phyloP scores from a whole-genome alignment of 768 basidiomycete genomes.

The Boletellus ananiceps region DNA sequence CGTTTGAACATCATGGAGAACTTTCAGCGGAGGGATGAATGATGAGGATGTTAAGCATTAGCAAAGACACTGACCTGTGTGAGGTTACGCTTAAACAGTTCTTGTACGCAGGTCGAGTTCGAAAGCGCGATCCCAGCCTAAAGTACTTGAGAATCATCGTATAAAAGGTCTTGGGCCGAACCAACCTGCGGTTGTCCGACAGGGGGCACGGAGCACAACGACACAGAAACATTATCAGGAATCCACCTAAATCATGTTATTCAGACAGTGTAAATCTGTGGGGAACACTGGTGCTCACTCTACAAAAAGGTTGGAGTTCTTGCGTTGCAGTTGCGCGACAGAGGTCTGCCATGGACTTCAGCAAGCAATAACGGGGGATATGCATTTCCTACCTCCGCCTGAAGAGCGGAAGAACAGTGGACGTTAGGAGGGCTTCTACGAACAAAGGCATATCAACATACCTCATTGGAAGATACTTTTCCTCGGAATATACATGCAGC shows the following conservation, averaged over 20 bases:
- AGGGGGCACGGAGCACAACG: slow-evolving; percentile 78
- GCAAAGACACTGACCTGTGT: slow-evolving; percentile 41
- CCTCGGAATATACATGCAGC: slow-evolving; percentile 88
- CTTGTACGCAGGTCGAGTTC: slow-evolving; percentile 83
- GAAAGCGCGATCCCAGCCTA: slow-evolving; percentile 67
- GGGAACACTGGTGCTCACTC: slow-evolving; percentile 46
- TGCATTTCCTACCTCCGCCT: slow-evolving; percentile 48
- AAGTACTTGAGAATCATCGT: slow-evolving; percentile 9
- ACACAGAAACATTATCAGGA: slow-evolving; percentile 84
- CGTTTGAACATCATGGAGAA: slow-evolving; percentile 81
- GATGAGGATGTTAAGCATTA: not conserved
- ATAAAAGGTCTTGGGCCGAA: not conserved
- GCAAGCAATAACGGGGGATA: slow-evolving; percentile 4
- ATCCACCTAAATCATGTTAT: slow-evolving; percentile 58
- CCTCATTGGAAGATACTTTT: slow-evolving; percentile 74
- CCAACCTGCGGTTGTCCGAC: slow-evolving; percentile 69
- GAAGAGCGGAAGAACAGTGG: slow-evolving; percentile 5
- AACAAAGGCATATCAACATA: slow-evolving; percentile 33
- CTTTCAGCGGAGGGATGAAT: slow-evolving; percentile 33
- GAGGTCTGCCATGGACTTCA: slow-evolving; percentile 45
- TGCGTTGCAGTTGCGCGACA: slow-evolving; percentile 68
- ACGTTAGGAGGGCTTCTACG: not conserved
- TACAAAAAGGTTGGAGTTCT: slow-evolving; percentile 71
- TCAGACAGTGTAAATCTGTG: slow-evolving; percentile 1
- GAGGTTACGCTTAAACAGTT: slow-evolving; percentile 73